Evolutionary conservation across 2,329 filamentous ascomycete species (phyloP), one percentile per base, ranked within the genome.

Genomic region (Fusarium transvaalense): DNA sequence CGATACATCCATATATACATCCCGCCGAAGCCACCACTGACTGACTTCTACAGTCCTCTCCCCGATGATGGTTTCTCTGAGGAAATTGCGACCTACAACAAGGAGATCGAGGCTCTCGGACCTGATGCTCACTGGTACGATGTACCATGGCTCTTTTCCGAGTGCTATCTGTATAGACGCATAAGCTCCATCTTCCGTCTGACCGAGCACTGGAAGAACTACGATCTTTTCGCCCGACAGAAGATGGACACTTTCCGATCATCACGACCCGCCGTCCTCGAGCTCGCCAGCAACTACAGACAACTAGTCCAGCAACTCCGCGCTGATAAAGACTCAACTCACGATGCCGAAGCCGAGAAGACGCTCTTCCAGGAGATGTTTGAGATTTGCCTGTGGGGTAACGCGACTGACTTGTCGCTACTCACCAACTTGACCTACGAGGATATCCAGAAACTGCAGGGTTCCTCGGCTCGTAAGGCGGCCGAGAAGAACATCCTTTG

Each of bases 361-460:
- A 80, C 94, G 1, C 82, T 97, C 27, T 98, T 98, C 81, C 85
- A 85, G 25, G 95, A 98, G 77, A 97, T 98, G 91, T 94, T 91
- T 79, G 93, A 97, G 83, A 96, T 97, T 72, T 97, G 94, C 77
- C 87, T 98, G 3, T 98, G 95, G 95, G 95, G 95, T 13, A 98
- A 98, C 78, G 96, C 95, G 3, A 98, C 95, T 0, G 96, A 98
- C 78, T 84, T 98, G 15, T 97, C 93, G 0, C 90, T 98, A 21
- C 85, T 98, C 56, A 97, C 94, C 1, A 94, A 91, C 72, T 86
- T 97, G 57, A 93, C 92, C 3, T 97, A 97, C 78, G 94, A 97
- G 74, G 96, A 98, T 76, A 97, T 99, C 69, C 95, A 98, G 81
- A 97, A 97, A 79, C 86, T 98, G 12, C 96, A 99, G 82, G 95